Evolutionary conservation across 139 green algal species (phyloP), one percentile per base, ranked within the genome.

Genomic region (Volvox reticuliferus): DNA sequence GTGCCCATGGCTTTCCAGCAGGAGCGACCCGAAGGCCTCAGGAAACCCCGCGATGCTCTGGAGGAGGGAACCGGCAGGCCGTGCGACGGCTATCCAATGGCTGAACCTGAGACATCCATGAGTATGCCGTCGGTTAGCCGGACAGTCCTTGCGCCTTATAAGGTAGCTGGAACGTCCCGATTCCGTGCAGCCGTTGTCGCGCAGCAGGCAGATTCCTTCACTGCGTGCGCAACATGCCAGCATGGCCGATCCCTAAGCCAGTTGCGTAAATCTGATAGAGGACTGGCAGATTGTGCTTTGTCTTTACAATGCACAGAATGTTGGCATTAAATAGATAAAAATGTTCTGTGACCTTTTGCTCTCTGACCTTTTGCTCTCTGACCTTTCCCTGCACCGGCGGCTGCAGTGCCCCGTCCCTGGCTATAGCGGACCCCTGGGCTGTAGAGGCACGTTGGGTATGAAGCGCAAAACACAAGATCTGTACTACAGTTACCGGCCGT

Each of bases 391-490:
- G 21, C 9, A 9, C 12, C 12, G 21, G 65, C 21, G 6, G 32
- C 79, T 44, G 26, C 79, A 86, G 79, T 86, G 79, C 28, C 79
- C 79, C 12, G 24, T 86, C 28, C 79, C 79, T 30, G 55, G 55
- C 79, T 86, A 86, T 55, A 86, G 79, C 55, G 79, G 79, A 5
- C 55, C 50, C 1, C 79, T 86, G 2, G 79, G 79, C 50, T 86
- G 50, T 19, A 44, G 44, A 20, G 50, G 79, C 50, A 86, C 79
- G 14, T 44, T 86, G 24, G 79, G 79, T 44, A 73, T 86, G 50
- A 86, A 86, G 55, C 79, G 79, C 50, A 71, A 44, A 24, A 44
- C 16, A 24, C 50, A 71, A 55, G 79, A 86, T 55, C 13, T 86
- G 79, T 86, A 86, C 79, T 33, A 86, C 44, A 13, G 17, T 37